phyloP scores from a whole-genome alignment of 768 basidiomycete genomes.

The Suillus discolor region DNA sequence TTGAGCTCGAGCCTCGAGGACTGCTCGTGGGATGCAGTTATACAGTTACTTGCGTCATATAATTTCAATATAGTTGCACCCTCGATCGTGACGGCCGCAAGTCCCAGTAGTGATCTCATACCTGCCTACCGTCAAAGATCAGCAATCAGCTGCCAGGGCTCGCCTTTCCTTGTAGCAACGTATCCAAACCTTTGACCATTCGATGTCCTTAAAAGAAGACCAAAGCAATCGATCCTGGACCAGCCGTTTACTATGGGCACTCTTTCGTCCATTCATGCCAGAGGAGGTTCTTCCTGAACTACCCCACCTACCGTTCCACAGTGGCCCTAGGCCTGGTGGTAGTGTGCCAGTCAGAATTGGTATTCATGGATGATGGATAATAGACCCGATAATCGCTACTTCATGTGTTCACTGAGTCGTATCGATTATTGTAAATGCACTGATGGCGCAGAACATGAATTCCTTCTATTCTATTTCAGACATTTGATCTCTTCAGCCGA shows the following conservation, averaged over 20 bases:
- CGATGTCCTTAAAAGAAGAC: neutral
- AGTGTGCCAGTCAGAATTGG: neutral
- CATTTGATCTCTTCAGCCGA: neutral
- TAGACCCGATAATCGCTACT: neutral
- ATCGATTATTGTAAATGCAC: neutral
- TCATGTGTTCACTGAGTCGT: neutral
- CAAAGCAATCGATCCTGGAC: neutral
- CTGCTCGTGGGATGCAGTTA: no score
- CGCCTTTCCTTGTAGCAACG: no score
- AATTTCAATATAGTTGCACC: no score
- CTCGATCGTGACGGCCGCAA: no score
- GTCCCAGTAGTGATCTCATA: no score
- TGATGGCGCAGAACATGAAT: neutral
- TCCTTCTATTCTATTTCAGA: neutral
- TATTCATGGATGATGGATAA: neutral
- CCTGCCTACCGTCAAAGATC: no score
- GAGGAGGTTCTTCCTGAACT: neutral
- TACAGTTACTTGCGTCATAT: no score
- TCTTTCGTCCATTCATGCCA: constrained; percentile 1
- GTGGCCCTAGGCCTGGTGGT: no score
- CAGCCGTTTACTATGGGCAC: neutral
- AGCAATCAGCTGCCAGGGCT: no score
- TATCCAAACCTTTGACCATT: neutral
- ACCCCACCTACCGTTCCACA: neutral
- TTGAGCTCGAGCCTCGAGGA: no score